Evolutionary conservation across 371 early-diverging fungal species (phyloP), one percentile per base, ranked within the genome.

Genomic region (Enteropsectra breve): DNA sequence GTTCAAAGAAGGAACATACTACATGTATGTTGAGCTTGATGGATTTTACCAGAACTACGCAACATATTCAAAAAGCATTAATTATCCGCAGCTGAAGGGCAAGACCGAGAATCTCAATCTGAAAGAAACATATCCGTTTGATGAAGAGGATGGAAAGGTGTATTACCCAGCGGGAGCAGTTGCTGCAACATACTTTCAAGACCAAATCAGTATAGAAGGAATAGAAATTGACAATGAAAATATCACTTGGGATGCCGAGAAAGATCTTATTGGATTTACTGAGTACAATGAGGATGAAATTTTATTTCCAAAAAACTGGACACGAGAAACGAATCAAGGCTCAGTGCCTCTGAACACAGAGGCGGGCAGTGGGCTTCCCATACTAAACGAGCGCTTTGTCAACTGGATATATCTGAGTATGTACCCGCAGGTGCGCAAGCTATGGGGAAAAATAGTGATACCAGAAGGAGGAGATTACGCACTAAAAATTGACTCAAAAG

Each of bases 371-470:
- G 52, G 83, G 83, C 33, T 86, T 87, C 69, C 84, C 83, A 29
- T 89, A 88, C 2, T 84, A 89, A 88, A 78, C 58, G 70, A 93
- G 79, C 82, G 86, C 47, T 87, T 95, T 69, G 87, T 89, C 78
- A 94, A 94, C n/a, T 97, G 97, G 97, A 93, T 95, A 90, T 85
- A 91, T 47, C 86, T 88, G 0, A 89, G 93, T 3, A 92, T 92
- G 0, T 81, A 94, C 61, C 92, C 94, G 43, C 89, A 85, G 55
- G 94, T 95, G 79, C 84, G 93, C 49, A 97, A 97, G 79, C 81
- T 94, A 36, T 94, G 90, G 83, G 90, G 87, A 2, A 34, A 37
- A n/a, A 49, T 62, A 0, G 38, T 72, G 48, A 52, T 60, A 0
- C 24, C 11, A 15, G 33, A 67, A 64, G 40, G 29, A 11, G 74